phyloP scores from a whole-genome alignment of 2,329 filamentous ascomycete genomes.

The Aspergillus arachidicola region DNA sequence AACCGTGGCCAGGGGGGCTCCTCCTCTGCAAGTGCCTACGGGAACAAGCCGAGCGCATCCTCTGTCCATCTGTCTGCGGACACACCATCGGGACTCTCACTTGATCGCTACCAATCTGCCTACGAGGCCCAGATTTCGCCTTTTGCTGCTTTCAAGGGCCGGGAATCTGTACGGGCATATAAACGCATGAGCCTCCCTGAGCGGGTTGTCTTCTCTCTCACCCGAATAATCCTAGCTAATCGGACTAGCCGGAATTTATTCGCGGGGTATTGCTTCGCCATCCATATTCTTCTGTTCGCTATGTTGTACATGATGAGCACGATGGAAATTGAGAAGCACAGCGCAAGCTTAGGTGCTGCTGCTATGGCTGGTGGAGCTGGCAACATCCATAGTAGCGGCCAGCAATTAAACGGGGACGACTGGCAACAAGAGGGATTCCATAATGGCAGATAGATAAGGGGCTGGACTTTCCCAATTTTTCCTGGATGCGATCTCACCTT shows the following conservation, averaged over 20 bases:
- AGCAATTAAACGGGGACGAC: constrained; percentile 51
- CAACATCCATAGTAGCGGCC: constrained; percentile 32
- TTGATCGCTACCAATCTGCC: constrained; percentile 85
- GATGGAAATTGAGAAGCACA: constrained; percentile 65
- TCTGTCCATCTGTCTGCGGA: constrained; percentile 64
- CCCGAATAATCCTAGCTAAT: constrained; percentile 86
- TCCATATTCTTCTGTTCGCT: constrained; percentile 85
- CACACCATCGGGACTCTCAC: constrained; percentile 64
- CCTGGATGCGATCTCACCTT: not conserved
- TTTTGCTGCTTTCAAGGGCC: constrained; percentile 92
- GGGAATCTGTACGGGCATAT: constrained; percentile 87
- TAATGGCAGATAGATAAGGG: constrained; percentile 21
- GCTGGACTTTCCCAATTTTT: not conserved
- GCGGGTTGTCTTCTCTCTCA: constrained; percentile 85
- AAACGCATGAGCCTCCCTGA: constrained; percentile 92
- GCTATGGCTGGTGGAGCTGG: constrained; percentile 36
- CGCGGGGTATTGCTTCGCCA: constrained; percentile 82
- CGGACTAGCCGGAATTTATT: constrained; percentile 91
- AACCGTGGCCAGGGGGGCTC: constrained; percentile 67
- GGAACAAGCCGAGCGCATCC: constrained; percentile 73
- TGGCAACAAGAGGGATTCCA: constrained; percentile 68
- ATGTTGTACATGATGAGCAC: constrained; percentile 84
- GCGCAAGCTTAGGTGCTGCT: constrained; percentile 51
- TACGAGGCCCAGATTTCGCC: constrained; percentile 96
- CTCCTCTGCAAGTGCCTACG: constrained; percentile 63